phyloP scores from a whole-genome alignment of 441 rosid genomes.

The Sinapis alba region DNA sequence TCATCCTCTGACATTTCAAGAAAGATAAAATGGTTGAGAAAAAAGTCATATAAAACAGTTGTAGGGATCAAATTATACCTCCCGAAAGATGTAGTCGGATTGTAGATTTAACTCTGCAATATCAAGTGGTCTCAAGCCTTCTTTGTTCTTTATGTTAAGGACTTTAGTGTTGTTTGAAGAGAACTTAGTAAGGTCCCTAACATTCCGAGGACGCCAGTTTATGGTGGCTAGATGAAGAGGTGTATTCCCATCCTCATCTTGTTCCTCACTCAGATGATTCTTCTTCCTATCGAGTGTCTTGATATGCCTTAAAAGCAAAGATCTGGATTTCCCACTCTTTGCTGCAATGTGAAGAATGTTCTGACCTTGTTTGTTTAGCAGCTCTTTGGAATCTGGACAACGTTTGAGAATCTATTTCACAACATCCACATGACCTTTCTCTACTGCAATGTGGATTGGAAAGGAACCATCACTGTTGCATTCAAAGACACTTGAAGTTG shows the following conservation, averaged over 20 bases:
- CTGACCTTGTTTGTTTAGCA: constrained; percentile 10
- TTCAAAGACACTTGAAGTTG: not conserved
- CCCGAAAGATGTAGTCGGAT: no score
- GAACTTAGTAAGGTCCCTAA: no score
- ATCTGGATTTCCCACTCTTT: not conserved
- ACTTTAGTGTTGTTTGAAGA: not conserved
- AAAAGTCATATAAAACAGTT: no score
- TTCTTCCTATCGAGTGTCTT: no score
- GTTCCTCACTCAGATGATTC: not conserved
- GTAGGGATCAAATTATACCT: no score
- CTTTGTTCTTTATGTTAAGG: not conserved
- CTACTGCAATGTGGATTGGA: constrained; percentile 14
- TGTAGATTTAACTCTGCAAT: no score
- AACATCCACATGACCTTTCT: not conserved
- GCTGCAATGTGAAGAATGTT: constrained; percentile 13
- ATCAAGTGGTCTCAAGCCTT: no score
- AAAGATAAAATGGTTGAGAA: no score
- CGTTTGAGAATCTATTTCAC: not conserved
- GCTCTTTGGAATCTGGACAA: not conserved
- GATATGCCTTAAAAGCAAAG: no score
- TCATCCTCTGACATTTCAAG: no score
- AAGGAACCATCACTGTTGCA: constrained; percentile 3
- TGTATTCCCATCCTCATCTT: constrained; percentile 28
- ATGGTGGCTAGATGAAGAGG: constrained; percentile 21
- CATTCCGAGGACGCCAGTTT: not conserved